Conservation (phyloP, 176 grass and related monocot genomes). For the Poa pratensis region DNA sequence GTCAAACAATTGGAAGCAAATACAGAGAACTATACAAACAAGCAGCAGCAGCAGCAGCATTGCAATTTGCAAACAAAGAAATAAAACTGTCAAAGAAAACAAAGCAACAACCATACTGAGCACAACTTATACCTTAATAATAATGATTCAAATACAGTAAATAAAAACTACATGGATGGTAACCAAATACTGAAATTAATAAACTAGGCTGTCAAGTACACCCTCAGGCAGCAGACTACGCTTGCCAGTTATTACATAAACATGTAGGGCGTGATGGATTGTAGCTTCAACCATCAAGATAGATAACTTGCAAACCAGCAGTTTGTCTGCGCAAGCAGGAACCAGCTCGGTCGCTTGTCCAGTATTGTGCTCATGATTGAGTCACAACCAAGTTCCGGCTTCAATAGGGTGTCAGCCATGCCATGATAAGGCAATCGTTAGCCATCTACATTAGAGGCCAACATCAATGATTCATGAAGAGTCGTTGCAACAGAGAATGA, state of each 20-base stretch:
- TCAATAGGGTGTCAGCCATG: not conserved
- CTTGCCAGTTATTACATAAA: not conserved
- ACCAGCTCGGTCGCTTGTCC: not conserved
- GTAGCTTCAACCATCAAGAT: not conserved
- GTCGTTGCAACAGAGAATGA: conserved; percentile 21
- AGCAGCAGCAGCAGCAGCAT: not conserved
- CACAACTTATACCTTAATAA: not conserved
- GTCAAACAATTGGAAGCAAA: too few relatives aligned
- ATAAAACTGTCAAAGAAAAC: not conserved
- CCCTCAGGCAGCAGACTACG: not conserved
- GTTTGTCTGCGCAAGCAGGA: not conserved
- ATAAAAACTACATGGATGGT: not conserved
- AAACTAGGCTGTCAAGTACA: not conserved
- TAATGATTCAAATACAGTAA: not conserved
- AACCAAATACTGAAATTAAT: conserved; percentile 9
- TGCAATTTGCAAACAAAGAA: too few relatives aligned
- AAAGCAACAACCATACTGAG: not conserved
- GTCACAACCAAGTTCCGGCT: conserved; percentile 20
- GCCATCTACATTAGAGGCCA: not conserved
- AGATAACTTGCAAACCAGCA: not conserved
- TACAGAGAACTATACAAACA: not conserved
- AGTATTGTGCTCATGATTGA: not conserved
- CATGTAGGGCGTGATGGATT: not conserved
- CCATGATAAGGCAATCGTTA: not conserved
- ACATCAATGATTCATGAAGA: not conserved